Evolutionary conservation across 1,139 yeast species (phyloP), one percentile per base, ranked within the genome.

Genomic region (Debaryomycetaceae sp.): DNA sequence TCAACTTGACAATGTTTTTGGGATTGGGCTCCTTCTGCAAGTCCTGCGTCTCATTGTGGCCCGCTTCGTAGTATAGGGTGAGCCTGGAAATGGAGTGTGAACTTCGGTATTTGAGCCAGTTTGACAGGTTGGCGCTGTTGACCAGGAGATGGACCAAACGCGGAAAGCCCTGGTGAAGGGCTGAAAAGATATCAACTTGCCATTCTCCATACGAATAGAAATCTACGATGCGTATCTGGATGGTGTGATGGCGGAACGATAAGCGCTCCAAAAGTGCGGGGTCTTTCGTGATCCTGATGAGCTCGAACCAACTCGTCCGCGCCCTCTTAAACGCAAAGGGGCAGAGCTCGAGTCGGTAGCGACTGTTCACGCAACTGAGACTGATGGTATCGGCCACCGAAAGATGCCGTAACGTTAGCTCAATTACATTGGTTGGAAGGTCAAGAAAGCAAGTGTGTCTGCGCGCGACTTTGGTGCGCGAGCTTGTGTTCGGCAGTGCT

Each of bases 171-270:
- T 34, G 39, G 3, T 56, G 38, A 10, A 51, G 38, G 25, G 32
- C 38, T 10, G 45, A 43, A 27, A 65, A 54, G 11, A 60, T 35
- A 35, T 63, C 65, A 15, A 52, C 41, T 29, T 63, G 64, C 66
- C 71, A 66, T 37, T 66, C 73, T 4, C 67, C 68, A 37, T 54
- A 61, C 3, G 69, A 52, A 38, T 57, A 58, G 35, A 53, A 49
- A 34, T 61, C 65, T 4, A 50, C 35, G 12, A 66, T 56, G 4
- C 67, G 45, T 14, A 65, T 23, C 27, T 46, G 45, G 2, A 32
- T 8, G 28, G 16, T n/a, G n/a, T n/a, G 26, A 29, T 31, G 14
- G 29, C 27, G 12, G 11, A 6, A 14, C 23, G 11, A n/a, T 14
- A 15, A 25, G 19, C 11, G 19, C 14, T 9, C 22, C 10, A 18